These are phyloP conservation scores for Tolypocladium ophioglossoides DNA, from an alignment of 2,329 filamentous ascomycete genomes.

Conservation along the genomic window DNA sequence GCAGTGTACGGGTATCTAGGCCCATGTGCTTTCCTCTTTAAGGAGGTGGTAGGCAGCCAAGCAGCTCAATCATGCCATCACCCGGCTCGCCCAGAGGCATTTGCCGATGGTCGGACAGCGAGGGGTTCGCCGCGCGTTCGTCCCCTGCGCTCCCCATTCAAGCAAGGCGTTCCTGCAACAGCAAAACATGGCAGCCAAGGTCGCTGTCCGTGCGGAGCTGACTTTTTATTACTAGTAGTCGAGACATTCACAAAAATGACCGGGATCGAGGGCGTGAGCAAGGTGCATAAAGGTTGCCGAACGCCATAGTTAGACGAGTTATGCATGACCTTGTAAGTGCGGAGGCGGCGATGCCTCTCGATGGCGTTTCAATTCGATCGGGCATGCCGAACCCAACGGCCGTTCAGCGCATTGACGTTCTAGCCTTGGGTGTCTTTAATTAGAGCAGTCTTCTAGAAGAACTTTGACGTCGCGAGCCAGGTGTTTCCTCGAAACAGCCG, in stretches of 20 bases:
- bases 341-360: neutral
- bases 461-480: neutral
- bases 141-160: neutral
- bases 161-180: neutral
- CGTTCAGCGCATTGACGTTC: neutral
- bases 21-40: neutral
- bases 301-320: neutral
- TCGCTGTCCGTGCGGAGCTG: neutral
- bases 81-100: neutral
- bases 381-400: neutral
- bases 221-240: neutral
- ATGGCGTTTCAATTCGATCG: slow-evolving; percentile 1
- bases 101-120: neutral
- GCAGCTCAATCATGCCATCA: neutral
- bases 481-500: neutral
- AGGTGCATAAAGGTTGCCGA: neutral
- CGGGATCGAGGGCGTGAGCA: neutral
- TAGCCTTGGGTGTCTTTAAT: neutral
- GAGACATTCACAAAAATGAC: neutral
- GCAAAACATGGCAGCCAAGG: neutral
- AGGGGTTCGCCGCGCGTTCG: neutral
- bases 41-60: neutral
- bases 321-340: neutral
- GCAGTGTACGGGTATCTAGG: neutral
- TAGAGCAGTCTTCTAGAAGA: neutral